Base-by-base conservation (phyloP, 139 green algal species). In the Chlorokybus atmophyticus region DNA sequence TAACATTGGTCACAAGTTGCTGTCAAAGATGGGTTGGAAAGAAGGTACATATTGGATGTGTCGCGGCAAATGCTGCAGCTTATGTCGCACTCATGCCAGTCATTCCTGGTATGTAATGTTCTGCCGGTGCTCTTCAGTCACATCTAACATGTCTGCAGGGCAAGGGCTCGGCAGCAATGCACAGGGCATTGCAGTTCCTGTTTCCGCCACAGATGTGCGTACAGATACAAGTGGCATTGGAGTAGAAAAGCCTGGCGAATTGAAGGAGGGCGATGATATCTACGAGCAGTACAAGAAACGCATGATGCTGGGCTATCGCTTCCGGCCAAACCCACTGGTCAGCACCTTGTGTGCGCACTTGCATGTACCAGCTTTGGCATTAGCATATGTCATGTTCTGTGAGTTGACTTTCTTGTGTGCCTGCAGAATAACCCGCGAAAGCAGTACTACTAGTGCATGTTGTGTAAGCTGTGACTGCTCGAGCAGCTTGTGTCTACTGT, bases 1-100 rank as follows among this genome's bases (percentile, higher is more conserved):
- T 71, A 88, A 88, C 66, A 76, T 85, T 14, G 81, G 81, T 23
- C 80, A 88, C 74, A 79, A 86, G 71, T 61, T 88, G 59, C 70
- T 88, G 57, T 55, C 62, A 10, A 83, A 83, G 59, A 88, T 88
- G 81, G 81, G 81, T 10, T 88, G 81, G 81, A 82, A 74, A 35
- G 80, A 85, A 68, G 81, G 81, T 25, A 32, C n/a, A n/a, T n/a
- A n/a, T n/a, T n/a, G n/a, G n/a, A n/a, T n/a, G n/a, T n/a, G n/a
- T n/a, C n/a, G n/a, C n/a, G n/a, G n/a, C n/a, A n/a, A n/a, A n/a
- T n/a, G n/a, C n/a, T n/a, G n/a, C n/a, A n/a, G n/a, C n/a, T n/a
- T n/a, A n/a, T n/a, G n/a, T n/a, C n/a, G n/a, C n/a, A n/a, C n/a
- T n/a, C n/a, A n/a, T n/a, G n/a, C n/a, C n/a, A n/a, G n/a, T n/a